Percentiles rank a stretch among this genome's conserved stretches.
Conservation (phyloP, 176 grass and related monocot genomes). For the Puccinellia tenuiflora region DNA sequence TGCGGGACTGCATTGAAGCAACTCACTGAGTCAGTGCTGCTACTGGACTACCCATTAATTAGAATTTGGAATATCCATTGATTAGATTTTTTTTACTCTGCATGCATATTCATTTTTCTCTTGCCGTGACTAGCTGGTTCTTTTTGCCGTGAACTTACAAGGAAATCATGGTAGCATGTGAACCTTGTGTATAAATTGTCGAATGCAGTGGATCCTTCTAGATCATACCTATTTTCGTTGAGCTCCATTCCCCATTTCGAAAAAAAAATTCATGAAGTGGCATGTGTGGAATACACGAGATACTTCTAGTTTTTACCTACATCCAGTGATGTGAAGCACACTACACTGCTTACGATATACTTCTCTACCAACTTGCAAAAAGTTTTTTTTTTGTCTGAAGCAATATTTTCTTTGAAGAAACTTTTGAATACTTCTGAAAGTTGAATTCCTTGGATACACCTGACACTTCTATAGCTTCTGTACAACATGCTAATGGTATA, state of each 20-base stretch:
- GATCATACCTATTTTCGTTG: background rate
- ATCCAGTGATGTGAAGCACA: background rate
- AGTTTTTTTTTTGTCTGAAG: conserved; percentile 4
- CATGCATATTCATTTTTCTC: background rate
- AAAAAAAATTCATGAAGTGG: no score
- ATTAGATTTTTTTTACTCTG: conserved; percentile 4
- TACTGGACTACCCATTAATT: background rate
- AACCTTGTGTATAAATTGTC: background rate
- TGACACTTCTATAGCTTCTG: background rate
- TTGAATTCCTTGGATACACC: background rate
- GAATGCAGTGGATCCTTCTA: background rate
- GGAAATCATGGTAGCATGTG: background rate
- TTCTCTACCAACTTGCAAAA: conserved; percentile 19
- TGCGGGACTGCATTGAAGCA: background rate
- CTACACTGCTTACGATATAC: conserved; percentile 1
- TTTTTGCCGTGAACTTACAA: background rate
- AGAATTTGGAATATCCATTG: background rate
- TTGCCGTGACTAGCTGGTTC: background rate
- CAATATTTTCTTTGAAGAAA: background rate
- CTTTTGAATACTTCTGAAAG: background rate
- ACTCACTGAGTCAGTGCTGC: background rate
- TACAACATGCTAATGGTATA: background rate
- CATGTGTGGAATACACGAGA: background rate
- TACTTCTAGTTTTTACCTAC: background rate
- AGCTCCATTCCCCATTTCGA: no score